Percentiles rank a stretch among this genome's conserved stretches.
Evolutionary conservation across 176 grass and related monocot species (phyloP).

Genomic region (Oryza officinalis): DNA sequence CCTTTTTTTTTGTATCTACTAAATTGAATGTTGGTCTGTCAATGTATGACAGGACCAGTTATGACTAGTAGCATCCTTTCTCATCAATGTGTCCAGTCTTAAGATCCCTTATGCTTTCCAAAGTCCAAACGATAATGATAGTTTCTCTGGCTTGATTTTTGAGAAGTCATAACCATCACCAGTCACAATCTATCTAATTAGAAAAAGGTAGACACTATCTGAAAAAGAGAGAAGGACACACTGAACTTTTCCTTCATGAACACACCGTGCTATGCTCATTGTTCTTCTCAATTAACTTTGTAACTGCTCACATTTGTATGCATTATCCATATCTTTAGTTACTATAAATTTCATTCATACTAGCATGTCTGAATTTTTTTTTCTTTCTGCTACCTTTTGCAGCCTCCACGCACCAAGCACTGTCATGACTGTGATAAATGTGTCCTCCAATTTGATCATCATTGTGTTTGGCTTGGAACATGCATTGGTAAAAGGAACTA

Average conservation of each 20-base stretch:
- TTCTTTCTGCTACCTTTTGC: constrained; percentile 37
- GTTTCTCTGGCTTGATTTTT: background rate
- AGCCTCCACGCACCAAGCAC: constrained; percentile 89
- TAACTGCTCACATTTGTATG: background rate
- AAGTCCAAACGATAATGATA: background rate
- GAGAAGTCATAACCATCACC: background rate
- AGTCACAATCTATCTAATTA: constrained; percentile 6
- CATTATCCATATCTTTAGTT: background rate
- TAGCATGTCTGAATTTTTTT: constrained; percentile 20
- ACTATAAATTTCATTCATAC: background rate
- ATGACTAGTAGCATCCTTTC: constrained; percentile 7
- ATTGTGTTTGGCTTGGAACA: constrained; percentile 90
- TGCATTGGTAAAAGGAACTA: constrained; percentile 86
- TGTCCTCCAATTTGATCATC: constrained; percentile 93
- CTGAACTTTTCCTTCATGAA: background rate
- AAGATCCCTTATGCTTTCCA: background rate
- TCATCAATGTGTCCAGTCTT: background rate
- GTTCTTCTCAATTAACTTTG: constrained; percentile 23
- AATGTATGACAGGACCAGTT: constrained; percentile 5
- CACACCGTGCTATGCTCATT: background rate
- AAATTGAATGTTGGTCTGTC: background rate
- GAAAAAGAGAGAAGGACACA: background rate
- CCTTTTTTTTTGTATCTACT: background rate
- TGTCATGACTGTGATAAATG: constrained; percentile 98
- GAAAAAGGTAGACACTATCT: background rate